Base-by-base conservation (phyloP, 2,329 filamentous ascomycete species). In the Talaromyces islandicus region DNA sequence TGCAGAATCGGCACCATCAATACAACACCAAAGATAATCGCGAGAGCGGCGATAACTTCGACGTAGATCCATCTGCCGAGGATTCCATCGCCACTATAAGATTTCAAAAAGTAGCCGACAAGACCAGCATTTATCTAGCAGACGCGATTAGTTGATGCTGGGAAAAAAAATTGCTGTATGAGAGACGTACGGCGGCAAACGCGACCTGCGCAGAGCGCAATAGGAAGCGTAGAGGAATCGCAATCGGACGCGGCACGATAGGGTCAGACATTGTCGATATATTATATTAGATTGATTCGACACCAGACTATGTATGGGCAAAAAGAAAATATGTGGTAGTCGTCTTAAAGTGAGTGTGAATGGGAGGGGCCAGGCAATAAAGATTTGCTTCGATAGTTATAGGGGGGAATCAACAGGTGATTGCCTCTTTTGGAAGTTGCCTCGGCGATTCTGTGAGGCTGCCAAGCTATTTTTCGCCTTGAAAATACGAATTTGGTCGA, bases 61-160 rank as follows among this genome's bases (percentile, higher is more conserved):
- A 88, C 84, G 78, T 91, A 92, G 75, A 92, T 90, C 77, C 87
- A 86, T 59, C 88, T 86, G 41, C 81, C 85, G 38, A 83, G 76
- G 57, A 80, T 78, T 38, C 78, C 72, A 35, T 77, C 65, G 21
- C 77, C 63, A 53, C 77, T 76, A 2, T 75, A 66, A 21, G 24
- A 11, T 70, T 85, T 81, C 25, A 91, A 83, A 71, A 88, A 88
- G 64, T 83, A 71, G 56, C 87, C 88, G 60, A 87, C 85, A 61
- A 91, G 79, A 62, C 88, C 88, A 21, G 87, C 85, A 57, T 91
- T 86, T 61, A 80, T 70, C 77, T 80, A 62, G 7, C 32, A 21
- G 43, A 21, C 14, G 17, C 12, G 30, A 17, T 53, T 29, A 48
- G 41, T 63, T 61, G 59, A 60, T 69, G 50, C 29, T 69, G 55